Conservation (phyloP, 768 basidiomycete species). For the Termitomyces sp. region DNA sequence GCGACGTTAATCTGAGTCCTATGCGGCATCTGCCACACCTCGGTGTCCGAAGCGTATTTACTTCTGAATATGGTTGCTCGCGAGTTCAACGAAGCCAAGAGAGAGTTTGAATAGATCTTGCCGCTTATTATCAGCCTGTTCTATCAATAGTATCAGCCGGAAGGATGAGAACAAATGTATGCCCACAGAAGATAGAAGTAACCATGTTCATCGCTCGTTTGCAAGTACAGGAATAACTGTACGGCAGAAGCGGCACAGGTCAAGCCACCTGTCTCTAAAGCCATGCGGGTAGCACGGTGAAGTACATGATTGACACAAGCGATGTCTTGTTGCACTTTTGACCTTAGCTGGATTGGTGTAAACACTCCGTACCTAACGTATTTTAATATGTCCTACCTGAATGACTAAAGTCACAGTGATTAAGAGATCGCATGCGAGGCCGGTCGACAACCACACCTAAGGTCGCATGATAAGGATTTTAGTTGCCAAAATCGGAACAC, state of each 20-base stretch:
- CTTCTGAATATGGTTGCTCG: neutral
- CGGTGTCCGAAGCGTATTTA: neutral
- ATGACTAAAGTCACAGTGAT: neutral
- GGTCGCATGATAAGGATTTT: neutral
- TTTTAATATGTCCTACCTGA: neutral
- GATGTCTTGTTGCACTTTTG: neutral
- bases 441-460: neutral
- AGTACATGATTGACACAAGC: neutral
- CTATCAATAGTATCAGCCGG: neutral
- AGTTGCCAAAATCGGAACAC: neutral
- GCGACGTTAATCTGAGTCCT: neutral
- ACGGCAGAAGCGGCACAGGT: neutral
- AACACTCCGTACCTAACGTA: neutral
- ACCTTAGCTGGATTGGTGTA: neutral
- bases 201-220: too few species aligned
- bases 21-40: neutral
- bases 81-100: neutral
- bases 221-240: neutral
- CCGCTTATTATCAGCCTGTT: neutral
- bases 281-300: slow-evolving; percentile 1
- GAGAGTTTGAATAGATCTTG: slow-evolving; percentile 1
- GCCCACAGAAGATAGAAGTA: neutral
- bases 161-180: neutral
- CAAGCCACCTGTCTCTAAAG: neutral
- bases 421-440: neutral